These are phyloP conservation scores for Rhamnella rubrinervis DNA, from an alignment of 331 rosid species.

Conservation along the genomic window DNA sequence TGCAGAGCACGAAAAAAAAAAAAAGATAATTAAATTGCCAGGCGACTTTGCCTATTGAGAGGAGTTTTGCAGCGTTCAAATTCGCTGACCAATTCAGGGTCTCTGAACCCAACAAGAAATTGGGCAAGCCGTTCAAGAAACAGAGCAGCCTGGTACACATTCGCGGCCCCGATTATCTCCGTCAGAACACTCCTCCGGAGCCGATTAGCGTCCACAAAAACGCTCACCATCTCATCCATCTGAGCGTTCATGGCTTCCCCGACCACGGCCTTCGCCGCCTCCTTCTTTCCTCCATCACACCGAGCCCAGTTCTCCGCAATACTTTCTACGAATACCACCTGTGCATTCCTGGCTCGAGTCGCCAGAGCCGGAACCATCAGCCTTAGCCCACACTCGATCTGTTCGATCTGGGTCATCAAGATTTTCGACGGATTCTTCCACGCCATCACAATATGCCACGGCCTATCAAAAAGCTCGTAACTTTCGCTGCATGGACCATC, in stretches of 20 bases:
- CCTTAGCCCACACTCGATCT: slow-evolving; percentile 45
- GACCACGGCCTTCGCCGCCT: slow-evolving; percentile 25
- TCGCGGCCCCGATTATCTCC: slow-evolving; percentile 48
- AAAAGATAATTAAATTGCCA: slow-evolving; percentile 15
- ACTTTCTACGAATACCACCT: slow-evolving; percentile 37
- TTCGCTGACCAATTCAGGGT: slow-evolving; percentile 35
- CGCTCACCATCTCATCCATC: slow-evolving; percentile 56
- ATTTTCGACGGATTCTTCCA: slow-evolving; percentile 44
- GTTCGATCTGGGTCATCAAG: slow-evolving; percentile 34
- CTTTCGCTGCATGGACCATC: neutral
- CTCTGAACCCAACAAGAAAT: slow-evolving; percentile 56
- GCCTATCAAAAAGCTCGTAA: slow-evolving; percentile 14
- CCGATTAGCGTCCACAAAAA: slow-evolving; percentile 62
- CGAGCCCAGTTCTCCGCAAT: slow-evolving; percentile 41
- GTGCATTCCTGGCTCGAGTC: slow-evolving; percentile 36
- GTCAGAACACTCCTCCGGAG: slow-evolving; percentile 57
- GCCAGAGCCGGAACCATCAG: slow-evolving; percentile 43
- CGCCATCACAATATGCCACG: slow-evolving; percentile 38
- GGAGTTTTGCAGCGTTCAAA: slow-evolving; percentile 29
- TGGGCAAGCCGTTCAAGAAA: slow-evolving; percentile 68
- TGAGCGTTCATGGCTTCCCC: slow-evolving; percentile 40
- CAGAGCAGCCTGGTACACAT: slow-evolving; percentile 55
- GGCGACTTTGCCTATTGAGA: slow-evolving; percentile 7
- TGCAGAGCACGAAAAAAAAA: neutral
- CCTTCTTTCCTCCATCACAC: slow-evolving; percentile 25